A percentile compares a stretch with the other conserved stretches of the same genome.
These are phyloP conservation scores for Blastobotrys ciferrii DNA, from an alignment of 1,139 yeast genomes.

Conservation along the genomic window DNA sequence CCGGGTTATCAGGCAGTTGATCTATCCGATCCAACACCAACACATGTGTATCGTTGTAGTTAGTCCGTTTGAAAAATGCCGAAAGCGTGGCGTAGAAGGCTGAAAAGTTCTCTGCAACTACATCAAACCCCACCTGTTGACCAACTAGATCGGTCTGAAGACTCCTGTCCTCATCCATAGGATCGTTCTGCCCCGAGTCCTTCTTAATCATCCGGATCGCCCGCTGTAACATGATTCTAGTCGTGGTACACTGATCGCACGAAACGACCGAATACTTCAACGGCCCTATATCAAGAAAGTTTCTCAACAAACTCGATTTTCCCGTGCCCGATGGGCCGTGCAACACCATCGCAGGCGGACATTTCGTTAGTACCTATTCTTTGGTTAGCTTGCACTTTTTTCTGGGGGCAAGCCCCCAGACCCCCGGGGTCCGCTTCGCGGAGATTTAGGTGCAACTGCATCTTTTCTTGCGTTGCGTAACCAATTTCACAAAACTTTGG, in stretches of 20 bases:
- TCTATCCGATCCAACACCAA: slow-evolving; percentile 61
- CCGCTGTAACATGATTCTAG: slow-evolving; percentile 37
- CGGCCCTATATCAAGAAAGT: slow-evolving; percentile 21
- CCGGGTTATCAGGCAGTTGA: slow-evolving; percentile 50
- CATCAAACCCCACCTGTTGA: slow-evolving; percentile 32
- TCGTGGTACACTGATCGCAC: slow-evolving; percentile 38
- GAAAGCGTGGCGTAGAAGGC: slow-evolving; percentile 46
- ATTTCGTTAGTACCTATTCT: slow-evolving; percentile 18
- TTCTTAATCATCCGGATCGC: slow-evolving; percentile 33
- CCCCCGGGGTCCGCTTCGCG: too few species aligned
- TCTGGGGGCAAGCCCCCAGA: too few species aligned
- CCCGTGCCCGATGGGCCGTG: slow-evolving; percentile 39
- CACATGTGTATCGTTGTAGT: slow-evolving; percentile 46
- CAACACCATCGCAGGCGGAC: slow-evolving; percentile 32
- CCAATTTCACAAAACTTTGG: too few species aligned
- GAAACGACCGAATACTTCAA: slow-evolving; percentile 31
- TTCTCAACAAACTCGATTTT: slow-evolving; percentile 30
- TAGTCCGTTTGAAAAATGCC: slow-evolving; percentile 38
- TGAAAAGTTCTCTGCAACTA: slow-evolving; percentile 44
- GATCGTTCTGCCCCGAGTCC: slow-evolving; percentile 12
- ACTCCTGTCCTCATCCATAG: slow-evolving; percentile 1
- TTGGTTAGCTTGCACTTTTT: not conserved
- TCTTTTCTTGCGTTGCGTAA: too few species aligned
- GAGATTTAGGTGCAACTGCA: too few species aligned
- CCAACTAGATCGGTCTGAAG: slow-evolving; percentile 20